Evolutionary conservation across 1,139 yeast genomes (phyloP), one percentile per base, ranked within the genome.

Genomic region (Zygoascus meyerae): DNA sequence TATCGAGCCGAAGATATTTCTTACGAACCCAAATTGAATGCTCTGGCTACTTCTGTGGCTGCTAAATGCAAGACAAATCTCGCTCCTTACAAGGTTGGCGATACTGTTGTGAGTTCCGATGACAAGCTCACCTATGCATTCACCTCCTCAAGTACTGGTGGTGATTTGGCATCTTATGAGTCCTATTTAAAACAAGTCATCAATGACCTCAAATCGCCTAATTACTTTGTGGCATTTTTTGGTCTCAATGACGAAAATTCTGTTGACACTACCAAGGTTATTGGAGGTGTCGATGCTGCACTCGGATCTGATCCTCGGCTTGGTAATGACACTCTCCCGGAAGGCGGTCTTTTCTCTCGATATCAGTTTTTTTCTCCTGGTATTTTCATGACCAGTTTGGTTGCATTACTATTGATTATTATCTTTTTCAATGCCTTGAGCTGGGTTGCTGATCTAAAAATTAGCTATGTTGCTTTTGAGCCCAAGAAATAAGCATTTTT

Each of bases 401-500:
- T 82, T 18, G 68, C 81, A 2, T 65, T 75, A 34, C 65, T 81
- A 52, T 70, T 84, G 56, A 55, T 81, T 34, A 66, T 65, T 42
- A 69, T 83, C 29, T 68, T 83, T 54, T 61, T 69, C 47, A 67
- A 71, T 42, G 86, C 86, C 6, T 69, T 84, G 53, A 55, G 71
- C 44, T 83, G 92, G 84, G 67, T 83, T 48, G 58, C 73, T 14
- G 67, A 79, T 26, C 69, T 85, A 60, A 79, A 83, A 63, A 79
- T 84, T 54, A 74, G 87, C 52, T 82, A 83, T 71, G 73, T 74
- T 52, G 79, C 92, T 12, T 84, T 85, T 61, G 94, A 83, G 30
- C 51, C 56, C 9, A 31, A 44, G 42, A 44, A 38, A 12, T 35
- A 21, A 12, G 16, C 30, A 37, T n/a, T 38, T 15, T 10, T 14